Percentiles rank a stretch among this genome's conserved stretches.
Evolutionary conservation across 768 basidiomycete genomes (phyloP).

Genomic region (Agrocybe praecox): DNA sequence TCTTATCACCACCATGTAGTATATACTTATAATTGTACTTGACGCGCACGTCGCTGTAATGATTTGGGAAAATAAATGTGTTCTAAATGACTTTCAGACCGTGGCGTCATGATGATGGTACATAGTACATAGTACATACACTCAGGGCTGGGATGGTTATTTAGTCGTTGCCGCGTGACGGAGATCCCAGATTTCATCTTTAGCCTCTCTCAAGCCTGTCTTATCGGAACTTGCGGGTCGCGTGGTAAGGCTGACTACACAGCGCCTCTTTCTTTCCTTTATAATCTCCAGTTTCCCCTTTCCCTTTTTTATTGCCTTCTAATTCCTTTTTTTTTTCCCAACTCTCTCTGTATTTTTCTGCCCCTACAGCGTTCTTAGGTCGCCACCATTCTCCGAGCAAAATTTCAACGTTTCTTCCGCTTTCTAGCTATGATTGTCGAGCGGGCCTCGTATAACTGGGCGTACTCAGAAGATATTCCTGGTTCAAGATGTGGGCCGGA

Average conservation of each 20-base stretch:
- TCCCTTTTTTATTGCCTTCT: constrained; percentile 3
- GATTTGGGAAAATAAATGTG: neutral
- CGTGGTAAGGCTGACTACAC: constrained; percentile 22
- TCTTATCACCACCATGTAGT: neutral
- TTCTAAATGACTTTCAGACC: neutral
- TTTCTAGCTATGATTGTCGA: constrained; percentile 39
- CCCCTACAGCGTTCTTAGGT: neutral
- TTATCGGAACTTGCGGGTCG: constrained; percentile 27
- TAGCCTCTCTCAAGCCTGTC: constrained; percentile 14
- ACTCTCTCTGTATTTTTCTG: constrained; percentile 1
- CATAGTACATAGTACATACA: too few relatives aligned
- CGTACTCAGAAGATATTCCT: constrained; percentile 62
- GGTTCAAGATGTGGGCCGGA: constrained; percentile 64
- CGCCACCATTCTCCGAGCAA: constrained; percentile 12
- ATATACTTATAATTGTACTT: neutral
- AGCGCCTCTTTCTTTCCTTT: constrained; percentile 12
- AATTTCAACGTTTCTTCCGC: constrained; percentile 15
- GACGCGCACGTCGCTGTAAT: neutral
- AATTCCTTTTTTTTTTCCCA: constrained; percentile 4
- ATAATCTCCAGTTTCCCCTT: constrained; percentile 6
- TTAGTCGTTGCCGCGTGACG: neutral
- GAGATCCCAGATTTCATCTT: constrained; percentile 3
- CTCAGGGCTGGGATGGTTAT: constrained; percentile 2
- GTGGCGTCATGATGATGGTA: neutral
- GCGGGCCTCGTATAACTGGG: constrained; percentile 41